Base-by-base conservation (phyloP, 2,329 filamentous ascomycete genomes). In the Aspergillus eucalypticola region DNA sequence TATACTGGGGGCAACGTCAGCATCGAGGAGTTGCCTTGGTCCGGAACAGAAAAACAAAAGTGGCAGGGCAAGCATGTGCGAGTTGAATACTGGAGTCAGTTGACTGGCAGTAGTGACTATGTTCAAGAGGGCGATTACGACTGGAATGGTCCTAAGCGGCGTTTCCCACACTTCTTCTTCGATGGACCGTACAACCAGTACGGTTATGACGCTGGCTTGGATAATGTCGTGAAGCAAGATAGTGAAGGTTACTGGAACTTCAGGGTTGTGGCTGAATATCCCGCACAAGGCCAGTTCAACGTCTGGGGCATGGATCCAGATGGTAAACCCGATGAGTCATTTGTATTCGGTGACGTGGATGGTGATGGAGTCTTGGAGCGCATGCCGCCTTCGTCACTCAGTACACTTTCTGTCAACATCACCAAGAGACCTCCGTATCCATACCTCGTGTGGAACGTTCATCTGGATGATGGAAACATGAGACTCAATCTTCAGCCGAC, bases 281-380 rank as follows among this genome's bases (percentile, higher is more conserved):
- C 87, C 5, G 82, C 83, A 2, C 75, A 82, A 51, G 82, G 86
- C 58, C 86, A 88, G 67, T 75, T 88, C 60, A 89, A 88, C 64
- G 79, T 87, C 5, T 89, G 87, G 87, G 87, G 87, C 54, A 85
- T 88, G 70, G 86, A 88, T 66, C 81, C 83, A 0, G 82, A 88
- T 71, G 85, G 86, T 19, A 75, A 83, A 65, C 86, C 87, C 0
- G 87, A 89, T 70, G 79, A 85, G 61, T 82, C 82, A 7, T 81
- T 79, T 58, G 81, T 87, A 2, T 84, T 82, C 62, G 87, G 87
- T 21, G 87, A 89, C 69, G 81, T 87, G 13, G 84, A 89, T 66
- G 77, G 78, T 25, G 86, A 89, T 68, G 79, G 78, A 2, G 78
- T 89, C 5, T 74, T 88, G 19, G 87, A 89, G 69, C 84, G 85